A percentile compares a stretch with the other conserved stretches of the same genome.
These are phyloP conservation scores for Penicillium sp. DNA, from an alignment of 2,329 filamentous ascomycete genomes.

Conservation along the genomic window DNA sequence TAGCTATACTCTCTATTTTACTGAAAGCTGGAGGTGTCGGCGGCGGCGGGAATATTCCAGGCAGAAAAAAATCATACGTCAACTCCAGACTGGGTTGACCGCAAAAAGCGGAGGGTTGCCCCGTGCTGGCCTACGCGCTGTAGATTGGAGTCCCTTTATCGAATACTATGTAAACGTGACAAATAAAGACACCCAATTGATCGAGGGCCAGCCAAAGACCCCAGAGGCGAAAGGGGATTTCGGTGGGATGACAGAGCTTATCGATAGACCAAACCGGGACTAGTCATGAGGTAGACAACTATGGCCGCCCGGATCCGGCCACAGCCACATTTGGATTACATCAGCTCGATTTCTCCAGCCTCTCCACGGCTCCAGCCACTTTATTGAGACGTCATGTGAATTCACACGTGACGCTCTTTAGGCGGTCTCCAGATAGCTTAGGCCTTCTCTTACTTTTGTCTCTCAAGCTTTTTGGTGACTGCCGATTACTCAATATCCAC, in stretches of 20 bases:
- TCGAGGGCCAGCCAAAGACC: constrained; percentile 3
- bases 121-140: constrained; percentile 24
- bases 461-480: background rate
- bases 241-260: constrained; percentile 21
- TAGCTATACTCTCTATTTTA: background rate
- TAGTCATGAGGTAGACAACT: background rate
- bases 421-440: background rate
- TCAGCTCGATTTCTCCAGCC: background rate
- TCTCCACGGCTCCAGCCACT: constrained; percentile 12
- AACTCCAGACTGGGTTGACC: constrained; percentile 6
- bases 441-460: background rate
- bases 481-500: background rate
- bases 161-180: constrained; percentile 18
- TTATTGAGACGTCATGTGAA: constrained; percentile 17
- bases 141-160: constrained; percentile 26
- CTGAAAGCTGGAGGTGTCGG: background rate
- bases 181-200: constrained; percentile 27
- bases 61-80: constrained; percentile 7
- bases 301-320: background rate
- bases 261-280: constrained; percentile 12
- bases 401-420: constrained; percentile 4
- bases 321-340: constrained; percentile 6
- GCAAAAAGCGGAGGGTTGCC: constrained; percentile 12
- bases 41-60: constrained; percentile 8
- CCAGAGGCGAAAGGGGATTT: constrained; percentile 18